Conservation (phyloP, 1,139 yeast species). For the Tardiomyces blankii region DNA sequence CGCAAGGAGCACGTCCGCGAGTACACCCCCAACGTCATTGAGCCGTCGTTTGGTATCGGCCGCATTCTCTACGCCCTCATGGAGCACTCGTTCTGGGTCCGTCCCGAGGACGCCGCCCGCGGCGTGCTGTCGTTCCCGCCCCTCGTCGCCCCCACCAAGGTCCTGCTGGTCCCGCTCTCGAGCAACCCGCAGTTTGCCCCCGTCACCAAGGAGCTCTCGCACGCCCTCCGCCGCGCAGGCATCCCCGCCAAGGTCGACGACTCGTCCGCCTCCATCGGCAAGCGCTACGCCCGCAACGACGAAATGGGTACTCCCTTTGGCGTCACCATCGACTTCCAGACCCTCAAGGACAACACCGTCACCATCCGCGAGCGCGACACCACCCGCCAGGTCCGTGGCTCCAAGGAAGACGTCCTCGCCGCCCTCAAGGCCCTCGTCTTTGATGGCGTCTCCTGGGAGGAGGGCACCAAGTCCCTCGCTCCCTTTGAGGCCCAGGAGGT, state of each 20-base stretch:
- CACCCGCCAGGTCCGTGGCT: conserved; percentile 94
- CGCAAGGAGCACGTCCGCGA: conserved; percentile 89
- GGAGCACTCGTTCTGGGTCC: conserved; percentile 92
- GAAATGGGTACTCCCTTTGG: conserved; percentile 99
- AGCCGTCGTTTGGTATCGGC: conserved; percentile 99
- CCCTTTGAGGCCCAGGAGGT: conserved; percentile 23
- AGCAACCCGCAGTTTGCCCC: conserved; percentile 75
- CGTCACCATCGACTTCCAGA: conserved; percentile 93
- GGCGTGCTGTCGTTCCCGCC: conserved; percentile 92
- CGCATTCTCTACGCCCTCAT: conserved; percentile 88
- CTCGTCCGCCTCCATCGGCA: conserved; percentile 95
- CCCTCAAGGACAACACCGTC: conserved; percentile 78
- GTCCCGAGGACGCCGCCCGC: conserved; percentile 89
- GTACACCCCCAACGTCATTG: conserved; percentile 94
- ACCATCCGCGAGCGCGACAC: conserved; percentile 98
- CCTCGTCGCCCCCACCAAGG: conserved; percentile 95
- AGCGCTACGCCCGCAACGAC: conserved; percentile 97
- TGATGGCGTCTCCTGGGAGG: conserved; percentile 67
- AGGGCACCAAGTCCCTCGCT: conserved; percentile 51
- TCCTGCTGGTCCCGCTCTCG: conserved; percentile 87
- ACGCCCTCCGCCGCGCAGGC: conserved; percentile 63
- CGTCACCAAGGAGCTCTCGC: conserved; percentile 49
- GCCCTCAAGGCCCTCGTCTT: conserved; percentile 74
- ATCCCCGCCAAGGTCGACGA: conserved; percentile 96
- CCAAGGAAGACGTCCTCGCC: conserved; percentile 60